Base-by-base conservation (phyloP, 495 filamentous ascomycete genomes). In the Delitschia confertaspora region DNA sequence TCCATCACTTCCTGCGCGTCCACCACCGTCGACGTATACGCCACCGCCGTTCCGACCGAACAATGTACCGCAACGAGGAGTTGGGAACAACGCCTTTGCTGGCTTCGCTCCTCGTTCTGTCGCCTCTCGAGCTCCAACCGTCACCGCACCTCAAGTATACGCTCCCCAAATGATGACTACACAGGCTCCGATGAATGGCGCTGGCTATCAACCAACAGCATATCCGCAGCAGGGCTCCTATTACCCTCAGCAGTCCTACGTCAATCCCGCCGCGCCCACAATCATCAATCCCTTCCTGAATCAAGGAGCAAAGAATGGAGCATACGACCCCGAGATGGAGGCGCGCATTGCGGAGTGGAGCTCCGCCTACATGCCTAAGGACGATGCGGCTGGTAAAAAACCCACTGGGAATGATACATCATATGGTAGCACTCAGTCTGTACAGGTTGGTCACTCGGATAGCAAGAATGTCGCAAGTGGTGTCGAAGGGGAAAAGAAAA, bases 341-440 rank as follows among this genome's bases (percentile, higher is more conserved):
- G 87, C 87, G 8, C 83, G 93, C 60, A 88, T 95, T 42, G 89
- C 89, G 33, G 87, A 95, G 63, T 96, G 93, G 86, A 88, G 94
- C 64, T 88, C 81, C 57, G 86, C 91, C 13, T 98, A 96, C 60
- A 73, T 79, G 42, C 72, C 69, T 25, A 75, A 71, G 42, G 76
- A 74, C 19, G 68, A 69, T 33, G 45, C 64, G 24, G 51, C 56
- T 40, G 53, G 65, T 26, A 59, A 62, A 21, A 41, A 57, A 29
- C 36, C 51, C 11, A 51, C 53, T 22, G 49, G 58, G 20, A n/a
- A n/a, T n/a, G n/a, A n/a, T n/a, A n/a, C n/a, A n/a, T n/a, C n/a
- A n/a, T n/a, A n/a, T n/a, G n/a, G n/a, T n/a, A 10, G 68, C 18
- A 65, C 63, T 11, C 65, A 56, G 13, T 17, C 45, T 11, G 21